A percentile compares a stretch with the other conserved stretches of the same genome.
phyloP scores from a whole-genome alignment of 441 rosid genomes.

The Macaranga tanarius region DNA sequence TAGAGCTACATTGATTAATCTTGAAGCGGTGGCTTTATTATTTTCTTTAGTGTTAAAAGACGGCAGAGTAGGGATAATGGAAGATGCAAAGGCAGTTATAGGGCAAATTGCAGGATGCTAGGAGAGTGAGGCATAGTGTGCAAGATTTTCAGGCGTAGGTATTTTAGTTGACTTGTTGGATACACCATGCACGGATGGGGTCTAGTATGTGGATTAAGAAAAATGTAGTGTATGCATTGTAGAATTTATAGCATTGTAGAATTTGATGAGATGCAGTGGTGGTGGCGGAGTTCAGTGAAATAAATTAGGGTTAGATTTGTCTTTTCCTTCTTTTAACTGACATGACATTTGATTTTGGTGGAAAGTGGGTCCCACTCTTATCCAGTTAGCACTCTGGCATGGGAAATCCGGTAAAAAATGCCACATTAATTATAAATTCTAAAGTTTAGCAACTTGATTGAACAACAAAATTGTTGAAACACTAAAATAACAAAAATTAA shows the following conservation, averaged over 20 bases:
- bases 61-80: conserved; percentile 75
- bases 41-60: conserved; percentile 67
- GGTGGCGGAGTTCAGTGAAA: conserved; percentile 42
- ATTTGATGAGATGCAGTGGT: conserved; percentile 59
- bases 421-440: no score
- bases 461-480: no score
- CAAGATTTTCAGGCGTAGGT: conserved; percentile 48
- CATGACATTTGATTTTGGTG: no score
- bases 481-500: no score
- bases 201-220: conserved; percentile 62
- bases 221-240: conserved; percentile 72
- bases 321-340: no score
- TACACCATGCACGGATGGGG: conserved; percentile 64
- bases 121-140: conserved; percentile 68
- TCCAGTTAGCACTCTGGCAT: no score
- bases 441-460: no score
- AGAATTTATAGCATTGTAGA: conserved; percentile 77
- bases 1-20: conserved; percentile 55
- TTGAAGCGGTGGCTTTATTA: conserved; percentile 61
- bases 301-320: no score
- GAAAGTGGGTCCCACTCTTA: no score
- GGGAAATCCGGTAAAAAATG: no score
- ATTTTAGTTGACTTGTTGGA: conserved; percentile 75
- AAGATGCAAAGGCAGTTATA: conserved; percentile 86
- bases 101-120: conserved; percentile 92